Percentiles rank a stretch among this genome's conserved stretches.
These are phyloP conservation scores for Angomonas ambiguus DNA, from an alignment of 208 protist genomes.

Conservation along the genomic window DNA sequence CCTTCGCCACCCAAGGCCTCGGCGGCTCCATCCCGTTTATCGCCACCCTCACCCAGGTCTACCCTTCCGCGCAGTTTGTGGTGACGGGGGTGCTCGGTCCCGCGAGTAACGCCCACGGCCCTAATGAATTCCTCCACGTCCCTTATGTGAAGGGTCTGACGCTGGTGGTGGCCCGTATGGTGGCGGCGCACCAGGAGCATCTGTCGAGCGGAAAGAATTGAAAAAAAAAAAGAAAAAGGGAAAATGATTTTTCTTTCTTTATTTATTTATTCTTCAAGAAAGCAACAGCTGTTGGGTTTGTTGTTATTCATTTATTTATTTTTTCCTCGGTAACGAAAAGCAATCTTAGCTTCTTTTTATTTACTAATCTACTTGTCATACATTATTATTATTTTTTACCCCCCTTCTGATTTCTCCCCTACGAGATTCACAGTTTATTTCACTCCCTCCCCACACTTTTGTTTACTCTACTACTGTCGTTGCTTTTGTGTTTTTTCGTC, in stretches of 20 bases:
- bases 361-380: too few species aligned
- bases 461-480: not conserved
- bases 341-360: too few species aligned
- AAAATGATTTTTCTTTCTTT: not conserved
- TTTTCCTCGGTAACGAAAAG: not conserved
- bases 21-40: constrained; percentile 95
- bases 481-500: not conserved
- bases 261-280: not conserved
- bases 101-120: constrained; percentile 91
- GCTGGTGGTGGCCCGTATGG: constrained; percentile 60
- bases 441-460: not conserved
- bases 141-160: constrained; percentile 87
- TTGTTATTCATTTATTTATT: not conserved
- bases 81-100: constrained; percentile 92
- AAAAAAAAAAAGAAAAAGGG: not conserved
- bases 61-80: constrained; percentile 92
- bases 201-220: not conserved
- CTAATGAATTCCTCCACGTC: constrained; percentile 94
- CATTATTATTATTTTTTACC: not conserved
- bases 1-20: constrained; percentile 66
- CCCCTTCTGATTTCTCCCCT: not conserved
- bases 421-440: not conserved
- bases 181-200: constrained; percentile 49
- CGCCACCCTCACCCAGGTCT: constrained; percentile 82
- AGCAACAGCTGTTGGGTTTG: not conserved